A percentile compares a stretch with the other conserved stretches of the same genome.
Conservation (phyloP, 352 stramenopile genomes). For the Elongisporangium prolatum region DNA sequence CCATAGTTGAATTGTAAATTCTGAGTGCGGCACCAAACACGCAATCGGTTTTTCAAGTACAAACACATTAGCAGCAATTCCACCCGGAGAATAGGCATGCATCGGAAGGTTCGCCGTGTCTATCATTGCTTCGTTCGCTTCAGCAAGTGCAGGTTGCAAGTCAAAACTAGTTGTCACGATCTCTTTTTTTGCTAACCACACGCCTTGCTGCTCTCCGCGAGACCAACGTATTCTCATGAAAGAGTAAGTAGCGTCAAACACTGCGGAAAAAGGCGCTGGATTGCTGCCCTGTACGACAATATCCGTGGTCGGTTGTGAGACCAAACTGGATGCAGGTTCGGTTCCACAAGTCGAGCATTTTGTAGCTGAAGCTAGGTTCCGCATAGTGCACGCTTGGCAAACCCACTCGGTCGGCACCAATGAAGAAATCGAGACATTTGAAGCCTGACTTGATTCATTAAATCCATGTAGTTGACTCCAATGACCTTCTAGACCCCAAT, state of each 20-base stretch:
- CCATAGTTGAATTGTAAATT: conserved; percentile 70
- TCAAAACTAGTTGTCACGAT: conserved; percentile 26
- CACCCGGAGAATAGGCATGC: conserved; percentile 54
- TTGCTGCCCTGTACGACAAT: conserved; percentile 52
- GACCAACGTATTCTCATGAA: conserved; percentile 84
- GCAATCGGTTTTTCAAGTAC: conserved; percentile 60
- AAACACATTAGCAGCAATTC: conserved; percentile 39
- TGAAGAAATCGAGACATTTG: conserved; percentile 3
- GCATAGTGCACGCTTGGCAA: conserved; percentile 75
- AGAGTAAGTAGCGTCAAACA: conserved; percentile 45
- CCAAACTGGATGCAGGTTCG: conserved; percentile 33
- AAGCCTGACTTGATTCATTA: background rate
- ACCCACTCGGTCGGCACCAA: conserved; percentile 42
- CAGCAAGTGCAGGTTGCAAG: conserved; percentile 24
- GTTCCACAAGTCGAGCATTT: conserved; percentile 78
- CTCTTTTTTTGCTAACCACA: conserved; percentile 68
- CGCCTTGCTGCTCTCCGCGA: conserved; percentile 72
- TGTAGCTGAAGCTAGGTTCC: conserved; percentile 45
- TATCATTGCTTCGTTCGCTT: conserved; percentile 43
- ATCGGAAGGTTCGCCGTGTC: conserved; percentile 38
- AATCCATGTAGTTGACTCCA: conserved; percentile 62
- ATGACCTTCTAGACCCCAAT: conserved; percentile 70
- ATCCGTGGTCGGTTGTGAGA: conserved; percentile 21
- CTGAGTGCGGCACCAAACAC: conserved; percentile 41
- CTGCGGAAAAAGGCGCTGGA: conserved; percentile 63